Percentiles rank a stretch among this genome's conserved stretches.
Conservation (phyloP, 441 rosid species). For the Pelargonium cotyledonis region DNA sequence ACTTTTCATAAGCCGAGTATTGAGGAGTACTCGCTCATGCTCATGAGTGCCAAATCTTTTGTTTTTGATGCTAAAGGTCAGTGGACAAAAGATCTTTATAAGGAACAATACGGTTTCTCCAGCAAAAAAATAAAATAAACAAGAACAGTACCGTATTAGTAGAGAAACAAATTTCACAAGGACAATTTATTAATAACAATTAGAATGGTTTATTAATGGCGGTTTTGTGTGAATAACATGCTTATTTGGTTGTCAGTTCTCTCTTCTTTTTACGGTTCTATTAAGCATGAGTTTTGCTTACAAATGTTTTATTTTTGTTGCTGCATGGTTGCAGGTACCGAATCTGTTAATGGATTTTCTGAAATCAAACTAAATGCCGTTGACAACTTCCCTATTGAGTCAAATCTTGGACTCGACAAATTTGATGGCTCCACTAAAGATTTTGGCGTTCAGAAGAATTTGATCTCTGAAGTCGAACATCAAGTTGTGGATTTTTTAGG, state of each 20-base stretch:
- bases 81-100: constrained; percentile 17
- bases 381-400: constrained; percentile 13
- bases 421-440: constrained; percentile 15
- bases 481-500: constrained; percentile 12
- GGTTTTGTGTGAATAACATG: neutral
- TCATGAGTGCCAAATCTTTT: constrained; percentile 19
- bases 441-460: constrained; percentile 23
- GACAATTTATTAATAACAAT: neutral
- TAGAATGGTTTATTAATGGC: neutral
- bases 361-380: constrained; percentile 16
- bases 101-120: neutral
- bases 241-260: no score
- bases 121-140: constrained; percentile 5
- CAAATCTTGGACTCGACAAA: constrained; percentile 13
- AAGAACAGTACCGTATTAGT: constrained; percentile 4
- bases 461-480: constrained; percentile 20
- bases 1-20: constrained; percentile 20
- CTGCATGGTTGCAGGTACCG: constrained; percentile 41
- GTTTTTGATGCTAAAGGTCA: constrained; percentile 46
- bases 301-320: constrained; percentile 13
- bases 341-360: constrained; percentile 26
- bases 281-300: neutral
- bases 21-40: constrained; percentile 23
- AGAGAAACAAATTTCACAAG: neutral
- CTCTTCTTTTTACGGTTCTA: neutral